Base-by-base conservation (phyloP, 345 rosid genomes). In the Aquilaria malaccensis region DNA sequence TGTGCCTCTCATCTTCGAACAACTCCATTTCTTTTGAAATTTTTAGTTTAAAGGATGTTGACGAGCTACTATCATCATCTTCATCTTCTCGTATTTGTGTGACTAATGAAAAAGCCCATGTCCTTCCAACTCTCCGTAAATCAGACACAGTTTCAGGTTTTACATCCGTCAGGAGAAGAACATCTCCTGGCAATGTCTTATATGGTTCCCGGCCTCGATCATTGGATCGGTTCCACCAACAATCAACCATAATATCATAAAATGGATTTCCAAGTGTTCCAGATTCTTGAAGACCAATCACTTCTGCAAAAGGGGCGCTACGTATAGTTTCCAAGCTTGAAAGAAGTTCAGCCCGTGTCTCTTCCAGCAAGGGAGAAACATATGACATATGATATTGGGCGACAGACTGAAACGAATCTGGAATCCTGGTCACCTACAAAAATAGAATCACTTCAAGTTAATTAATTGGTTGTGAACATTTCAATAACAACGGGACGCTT, bases 361-460 rank as follows among this genome's bases (percentile, higher is more conserved):
- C 85, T 33, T 83, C 88, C 62, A 80, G 51, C 15, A 83, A 46
- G 12, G 88, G 83, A 43, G 33, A 41, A 10, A 64, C 22, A 60
- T 51, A 82, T 0, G 82, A 69, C n/a, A 48, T 11, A 1, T 75
- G 55, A 71, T 79, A 82, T 7, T 59, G 61, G 10, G 9, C 11
- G 13, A 50, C 63, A 0, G 80, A 77, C 31, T 49, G 33, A 69
- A 82, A 82, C 14, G 59, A 3, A 10, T 30, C 57, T 1, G 84
- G 79, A 51, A 82, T 79, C 58, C 47, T 69, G 3, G 63, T 58
- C 64, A 79, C 80, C 86, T 79, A 31, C 1, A 62, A 58, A 56
- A 1, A 45, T 15, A 22, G 15, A 22, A 22, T 22, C 22, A 22
- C 22, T 22, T 22, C 22, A 22, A 22, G 22, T 22, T 45, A 9